These are phyloP conservation scores for Penium margaritaceum DNA, from an alignment of 139 green algal species.

Conservation along the genomic window DNA sequence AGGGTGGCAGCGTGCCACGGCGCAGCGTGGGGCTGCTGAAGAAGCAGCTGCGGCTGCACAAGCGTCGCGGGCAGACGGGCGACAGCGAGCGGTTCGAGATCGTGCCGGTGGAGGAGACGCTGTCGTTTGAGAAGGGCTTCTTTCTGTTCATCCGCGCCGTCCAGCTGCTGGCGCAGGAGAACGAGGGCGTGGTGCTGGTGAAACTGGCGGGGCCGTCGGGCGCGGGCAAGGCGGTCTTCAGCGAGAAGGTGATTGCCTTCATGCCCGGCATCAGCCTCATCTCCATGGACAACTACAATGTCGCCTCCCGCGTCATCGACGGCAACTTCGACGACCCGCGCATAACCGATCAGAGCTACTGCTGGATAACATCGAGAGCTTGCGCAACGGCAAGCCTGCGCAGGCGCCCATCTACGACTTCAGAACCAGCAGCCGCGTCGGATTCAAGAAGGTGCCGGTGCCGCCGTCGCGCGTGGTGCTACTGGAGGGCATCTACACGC, in stretches of 20 bases:
- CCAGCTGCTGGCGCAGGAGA: constrained; percentile 36
- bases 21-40: constrained; percentile 42
- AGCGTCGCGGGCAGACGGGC: constrained; percentile 14
- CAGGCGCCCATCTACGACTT: constrained; percentile 95
- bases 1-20: too few relatives aligned
- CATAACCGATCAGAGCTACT: constrained; percentile 91
- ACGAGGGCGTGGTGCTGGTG: constrained; percentile 50
- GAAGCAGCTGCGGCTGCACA: constrained; percentile 39
- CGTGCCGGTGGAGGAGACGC: constrained; percentile 32
- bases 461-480: constrained; percentile 75
- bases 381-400: constrained; percentile 62
- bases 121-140: constrained; percentile 49
- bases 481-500: constrained; percentile 92
- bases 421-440: constrained; percentile 70
- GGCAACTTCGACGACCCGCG: constrained; percentile 90
- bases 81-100: constrained; percentile 23
- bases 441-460: constrained; percentile 56
- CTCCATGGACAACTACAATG: constrained; percentile 98
- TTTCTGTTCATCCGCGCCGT: constrained; percentile 46
- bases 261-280: constrained; percentile 77
- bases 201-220: constrained; percentile 83
- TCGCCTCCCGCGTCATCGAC: constrained; percentile 74
- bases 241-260: constrained; percentile 75
- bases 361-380: constrained; percentile 71
- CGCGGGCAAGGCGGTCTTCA: constrained; percentile 89